Percentiles rank a stretch among this genome's conserved stretches.
phyloP scores from a whole-genome alignment of 1,139 yeast genomes.

The Dujonia santamariae region DNA sequence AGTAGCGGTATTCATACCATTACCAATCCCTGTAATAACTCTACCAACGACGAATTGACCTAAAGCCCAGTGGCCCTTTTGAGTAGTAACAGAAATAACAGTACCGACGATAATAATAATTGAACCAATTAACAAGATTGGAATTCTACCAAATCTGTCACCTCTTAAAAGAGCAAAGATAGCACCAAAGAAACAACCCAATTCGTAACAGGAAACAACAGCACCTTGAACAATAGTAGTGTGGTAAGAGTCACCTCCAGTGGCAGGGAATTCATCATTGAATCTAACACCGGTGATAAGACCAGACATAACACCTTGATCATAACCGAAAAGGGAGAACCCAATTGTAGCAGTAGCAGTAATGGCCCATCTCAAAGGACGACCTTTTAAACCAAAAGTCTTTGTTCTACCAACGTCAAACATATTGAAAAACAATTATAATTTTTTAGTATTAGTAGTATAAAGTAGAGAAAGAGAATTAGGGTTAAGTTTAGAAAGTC shows the following conservation, averaged over 20 bases:
- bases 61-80: slow-evolving; percentile 21
- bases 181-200: slow-evolving; percentile 77
- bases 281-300: slow-evolving; percentile 61
- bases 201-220: slow-evolving; percentile 67
- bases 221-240: slow-evolving; percentile 60
- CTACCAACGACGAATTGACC: slow-evolving; percentile 74
- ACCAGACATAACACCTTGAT: slow-evolving; percentile 78
- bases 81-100: slow-evolving; percentile 56
- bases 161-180: slow-evolving; percentile 60
- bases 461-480: too few relatives aligned
- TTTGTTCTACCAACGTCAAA: slow-evolving; percentile 27
- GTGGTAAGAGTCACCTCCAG: slow-evolving; percentile 27
- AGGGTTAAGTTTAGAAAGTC: too few relatives aligned
- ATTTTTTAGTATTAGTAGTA: too few relatives aligned
- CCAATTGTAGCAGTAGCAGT: slow-evolving; percentile 62
- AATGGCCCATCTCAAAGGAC: slow-evolving; percentile 38
- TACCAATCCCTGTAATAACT: slow-evolving; percentile 75
- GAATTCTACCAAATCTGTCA: slow-evolving; percentile 65
- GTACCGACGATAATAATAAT: slow-evolving; percentile 62
- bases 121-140: slow-evolving; percentile 58
- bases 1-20: slow-evolving; percentile 75
- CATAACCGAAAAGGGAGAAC: slow-evolving; percentile 71
- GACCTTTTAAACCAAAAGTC: slow-evolving; percentile 51
- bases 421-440: slow-evolving; percentile 7
- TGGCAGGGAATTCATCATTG: slow-evolving; percentile 54